Conservation (phyloP, 495 filamentous ascomycete species). For the Neurospora tetrasperma region DNA sequence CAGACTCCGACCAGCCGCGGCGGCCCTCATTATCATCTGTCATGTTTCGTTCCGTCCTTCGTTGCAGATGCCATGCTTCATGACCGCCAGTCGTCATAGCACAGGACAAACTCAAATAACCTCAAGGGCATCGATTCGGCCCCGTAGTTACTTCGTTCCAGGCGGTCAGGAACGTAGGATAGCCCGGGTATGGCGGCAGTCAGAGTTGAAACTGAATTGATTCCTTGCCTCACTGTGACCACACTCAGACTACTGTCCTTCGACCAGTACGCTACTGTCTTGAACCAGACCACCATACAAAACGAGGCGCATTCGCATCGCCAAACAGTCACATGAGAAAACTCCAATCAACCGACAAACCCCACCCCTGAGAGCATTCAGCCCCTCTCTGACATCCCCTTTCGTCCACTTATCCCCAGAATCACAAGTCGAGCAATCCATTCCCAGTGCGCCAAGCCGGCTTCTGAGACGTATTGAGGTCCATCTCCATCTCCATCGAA, state of each 20-base stretch:
- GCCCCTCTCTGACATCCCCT: background rate
- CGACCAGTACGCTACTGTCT: background rate
- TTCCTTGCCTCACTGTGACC: background rate
- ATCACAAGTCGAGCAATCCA: background rate
- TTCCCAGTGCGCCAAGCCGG: background rate
- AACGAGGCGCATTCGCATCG: background rate
- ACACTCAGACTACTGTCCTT: background rate
- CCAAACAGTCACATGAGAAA: background rate
- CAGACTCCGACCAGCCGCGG: background rate
- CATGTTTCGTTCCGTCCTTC: background rate
- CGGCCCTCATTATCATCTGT: background rate
- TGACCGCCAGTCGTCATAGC: background rate
- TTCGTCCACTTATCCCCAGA: background rate
- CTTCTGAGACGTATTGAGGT: background rate
- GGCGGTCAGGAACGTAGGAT: background rate
- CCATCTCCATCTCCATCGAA: background rate
- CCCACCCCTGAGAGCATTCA: background rate
- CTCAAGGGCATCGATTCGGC: background rate
- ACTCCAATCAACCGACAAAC: background rate
- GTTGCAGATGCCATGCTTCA: background rate
- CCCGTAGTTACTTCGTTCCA: background rate
- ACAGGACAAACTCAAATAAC: background rate
- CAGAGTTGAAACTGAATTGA: background rate
- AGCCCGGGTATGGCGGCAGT: background rate
- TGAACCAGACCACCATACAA: background rate